Evolutionary conservation across 177 flowering plant species (phyloP).

Genomic region (Tripterygium wilfordii): DNA sequence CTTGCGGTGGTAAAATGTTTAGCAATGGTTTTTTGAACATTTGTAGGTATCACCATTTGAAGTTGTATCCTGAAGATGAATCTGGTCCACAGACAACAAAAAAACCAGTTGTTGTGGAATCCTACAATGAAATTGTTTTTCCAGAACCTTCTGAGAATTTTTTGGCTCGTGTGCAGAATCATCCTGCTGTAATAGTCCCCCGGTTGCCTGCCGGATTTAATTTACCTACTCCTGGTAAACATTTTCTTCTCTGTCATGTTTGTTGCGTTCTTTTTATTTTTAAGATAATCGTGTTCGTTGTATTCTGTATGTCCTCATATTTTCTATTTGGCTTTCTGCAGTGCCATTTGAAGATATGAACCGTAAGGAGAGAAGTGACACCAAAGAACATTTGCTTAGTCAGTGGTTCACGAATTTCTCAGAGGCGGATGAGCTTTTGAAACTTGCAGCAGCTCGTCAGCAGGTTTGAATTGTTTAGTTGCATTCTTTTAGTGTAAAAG

Average conservation of each 20-base stretch:
- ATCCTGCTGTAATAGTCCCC: constrained; percentile 69
- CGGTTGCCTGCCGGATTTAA: constrained; percentile 53
- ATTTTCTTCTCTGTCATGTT: constrained; percentile 5
- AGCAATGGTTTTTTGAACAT: too few relatives aligned
- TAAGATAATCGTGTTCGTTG: too few relatives aligned
- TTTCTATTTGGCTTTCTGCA: constrained; percentile 8
- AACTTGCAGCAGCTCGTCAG: constrained; percentile 87
- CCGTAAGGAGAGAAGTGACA: constrained; percentile 56
- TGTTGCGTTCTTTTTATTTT: too few relatives aligned
- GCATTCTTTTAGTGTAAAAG: not conserved
- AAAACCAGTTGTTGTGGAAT: constrained; percentile 84
- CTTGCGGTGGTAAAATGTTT: too few relatives aligned
- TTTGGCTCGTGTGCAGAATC: constrained; percentile 67
- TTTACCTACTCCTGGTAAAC: constrained; percentile 58
- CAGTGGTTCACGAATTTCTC: constrained; percentile 85
- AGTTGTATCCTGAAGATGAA: constrained; percentile 79
- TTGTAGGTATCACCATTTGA: constrained; percentile 68
- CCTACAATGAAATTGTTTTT: constrained; percentile 81
- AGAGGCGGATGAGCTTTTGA: constrained; percentile 81
- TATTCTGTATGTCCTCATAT: too few relatives aligned
- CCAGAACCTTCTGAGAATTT: constrained; percentile 74
- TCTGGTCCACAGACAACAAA: constrained; percentile 69
- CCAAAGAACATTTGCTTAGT: constrained; percentile 52
- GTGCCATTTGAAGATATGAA: constrained; percentile 30
- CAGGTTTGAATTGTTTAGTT: constrained; percentile 52